Evolutionary conservation across 371 early-diverging fungal species (phyloP).

Genomic region (Mucor mucedo): DNA sequence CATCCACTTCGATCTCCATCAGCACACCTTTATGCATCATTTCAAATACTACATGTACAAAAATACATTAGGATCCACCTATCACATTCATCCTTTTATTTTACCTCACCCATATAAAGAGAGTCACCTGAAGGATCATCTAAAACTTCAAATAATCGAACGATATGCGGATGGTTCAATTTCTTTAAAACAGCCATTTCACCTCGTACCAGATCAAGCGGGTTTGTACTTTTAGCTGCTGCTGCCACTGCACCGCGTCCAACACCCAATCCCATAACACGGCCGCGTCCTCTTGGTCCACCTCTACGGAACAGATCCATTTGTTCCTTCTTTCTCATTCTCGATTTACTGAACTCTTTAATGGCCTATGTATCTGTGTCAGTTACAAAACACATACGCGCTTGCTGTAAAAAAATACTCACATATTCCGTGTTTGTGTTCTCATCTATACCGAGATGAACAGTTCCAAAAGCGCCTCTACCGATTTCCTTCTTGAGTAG

Average conservation of each 20-base stretch:
- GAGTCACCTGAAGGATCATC: conserved; percentile 86
- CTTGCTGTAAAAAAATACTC: conserved; percentile 16
- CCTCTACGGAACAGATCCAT: conserved; percentile 56
- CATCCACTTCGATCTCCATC: conserved; percentile 70
- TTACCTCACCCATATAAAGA: conserved; percentile 72
- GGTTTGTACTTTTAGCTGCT: conserved; percentile 43
- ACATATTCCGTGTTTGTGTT: conserved; percentile 61
- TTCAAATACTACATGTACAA: conserved; percentile 74
- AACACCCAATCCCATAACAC: conserved; percentile 41
- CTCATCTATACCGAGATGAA: conserved; percentile 76
- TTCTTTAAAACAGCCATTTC: conserved; percentile 96
- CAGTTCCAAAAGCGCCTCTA: conserved; percentile 89
- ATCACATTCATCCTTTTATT: neutral
- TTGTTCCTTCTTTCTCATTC: conserved; percentile 76
- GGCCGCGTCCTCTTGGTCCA: conserved; percentile 44
- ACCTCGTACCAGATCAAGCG: conserved; percentile 84
- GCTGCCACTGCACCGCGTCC: conserved; percentile 14
- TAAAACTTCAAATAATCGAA: conserved; percentile 90
- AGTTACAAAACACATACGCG: too few species aligned
- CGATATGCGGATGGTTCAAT: conserved; percentile 86
- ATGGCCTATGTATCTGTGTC: conserved; percentile 67
- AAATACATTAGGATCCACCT: neutral
- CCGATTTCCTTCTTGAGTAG: conserved; percentile 78
- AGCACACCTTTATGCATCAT: conserved; percentile 80
- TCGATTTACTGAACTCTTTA: conserved; percentile 91